Conservation (phyloP, 352 stramenopile species). For the Globisporangium mamillatum region DNA sequence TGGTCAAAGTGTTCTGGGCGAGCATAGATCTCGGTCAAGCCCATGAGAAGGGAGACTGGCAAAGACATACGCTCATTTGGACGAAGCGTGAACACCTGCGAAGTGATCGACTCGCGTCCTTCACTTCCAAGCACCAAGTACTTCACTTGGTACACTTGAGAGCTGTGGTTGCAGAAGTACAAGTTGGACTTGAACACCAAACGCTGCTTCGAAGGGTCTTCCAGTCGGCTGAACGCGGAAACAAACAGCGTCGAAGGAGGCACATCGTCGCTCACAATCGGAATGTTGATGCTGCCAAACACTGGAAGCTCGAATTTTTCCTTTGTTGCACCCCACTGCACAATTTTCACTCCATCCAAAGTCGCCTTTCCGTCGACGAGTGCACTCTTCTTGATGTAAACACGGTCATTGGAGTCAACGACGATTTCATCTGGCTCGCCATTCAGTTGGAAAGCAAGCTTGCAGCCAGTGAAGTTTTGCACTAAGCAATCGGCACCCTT, state of each 20-base stretch:
- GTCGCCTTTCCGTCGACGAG: slow-evolving; percentile 32
- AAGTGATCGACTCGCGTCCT: slow-evolving; percentile 45
- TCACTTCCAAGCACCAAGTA: slow-evolving; percentile 60
- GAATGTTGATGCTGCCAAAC: slow-evolving; percentile 65
- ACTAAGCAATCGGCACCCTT: slow-evolving; percentile 56
- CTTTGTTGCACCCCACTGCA: slow-evolving; percentile 52
- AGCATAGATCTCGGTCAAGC: slow-evolving; percentile 80
- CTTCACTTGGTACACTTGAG: slow-evolving; percentile 69
- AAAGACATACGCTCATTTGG: slow-evolving; percentile 67
- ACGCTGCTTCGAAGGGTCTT: slow-evolving; percentile 57
- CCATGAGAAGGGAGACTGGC: slow-evolving; percentile 70
- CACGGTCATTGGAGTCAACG: slow-evolving; percentile 45
- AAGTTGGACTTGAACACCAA: slow-evolving; percentile 81
- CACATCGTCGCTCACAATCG: slow-evolving; percentile 36
- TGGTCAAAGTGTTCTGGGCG: slow-evolving; percentile 60
- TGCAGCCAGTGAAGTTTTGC: slow-evolving; percentile 71
- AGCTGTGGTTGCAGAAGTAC: slow-evolving; percentile 80
- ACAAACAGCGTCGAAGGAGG: slow-evolving; percentile 55
- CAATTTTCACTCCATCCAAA: slow-evolving; percentile 52
- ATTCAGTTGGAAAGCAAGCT: slow-evolving; percentile 47
- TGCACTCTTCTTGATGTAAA: slow-evolving; percentile 30
- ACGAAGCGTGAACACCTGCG: slow-evolving; percentile 52
- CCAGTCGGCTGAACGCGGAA: slow-evolving; percentile 63
- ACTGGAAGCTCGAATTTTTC: slow-evolving; percentile 36
- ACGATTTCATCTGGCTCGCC: slow-evolving; percentile 32